Evolutionary conservation across 75 land plant genomes (phyloP), one percentile per base, ranked within the genome.

Genomic region (Larix kaempferi): DNA sequence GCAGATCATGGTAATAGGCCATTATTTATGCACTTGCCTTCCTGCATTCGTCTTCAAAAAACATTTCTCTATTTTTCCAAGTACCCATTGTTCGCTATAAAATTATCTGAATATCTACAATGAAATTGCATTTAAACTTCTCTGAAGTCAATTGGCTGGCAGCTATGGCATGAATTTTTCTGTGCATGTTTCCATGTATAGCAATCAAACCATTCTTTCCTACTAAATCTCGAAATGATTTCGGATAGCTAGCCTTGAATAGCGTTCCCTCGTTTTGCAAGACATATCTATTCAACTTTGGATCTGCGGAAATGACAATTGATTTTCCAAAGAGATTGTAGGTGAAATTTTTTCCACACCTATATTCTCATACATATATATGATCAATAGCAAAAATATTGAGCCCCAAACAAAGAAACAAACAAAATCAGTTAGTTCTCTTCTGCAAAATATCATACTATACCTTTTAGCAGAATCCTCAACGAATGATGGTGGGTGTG

Each of bases 241-340:
- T 82, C 1, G 92, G 92, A 41, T 88, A 90, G 71, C 86, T 74
- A 6, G 88, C 84, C 64, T 86, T 75, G 79, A 90, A 90, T 3
- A 88, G 63, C 65, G 69, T 82, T 33, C 88, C 88, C 73, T 93
- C 95, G 60, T 88, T 93, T 64, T 81, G 80, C 87, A 93, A 84
- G 13, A 90, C 77, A 73, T 81, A 86, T 63, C 84, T 56, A 74
- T 90, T 91, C 35, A 87, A 83, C 8, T 22, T 73, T 17, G 86
- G 85, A 66, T 93, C 92, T 5, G 89, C 87, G n/a, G 95, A 91
- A 5, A 93, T 80, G 65, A 93, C 88, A 3, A 91, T 84, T 41
- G 74, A 66, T 52, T 83, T 78, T 3, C 92, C 89, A 71, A 88
- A 87, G 23, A 93, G 23, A 25, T 64, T 74, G 23, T 86, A 83